Base-by-base conservation (phyloP, 805 yeast species). In the Jamesozyma jinghongensis region DNA sequence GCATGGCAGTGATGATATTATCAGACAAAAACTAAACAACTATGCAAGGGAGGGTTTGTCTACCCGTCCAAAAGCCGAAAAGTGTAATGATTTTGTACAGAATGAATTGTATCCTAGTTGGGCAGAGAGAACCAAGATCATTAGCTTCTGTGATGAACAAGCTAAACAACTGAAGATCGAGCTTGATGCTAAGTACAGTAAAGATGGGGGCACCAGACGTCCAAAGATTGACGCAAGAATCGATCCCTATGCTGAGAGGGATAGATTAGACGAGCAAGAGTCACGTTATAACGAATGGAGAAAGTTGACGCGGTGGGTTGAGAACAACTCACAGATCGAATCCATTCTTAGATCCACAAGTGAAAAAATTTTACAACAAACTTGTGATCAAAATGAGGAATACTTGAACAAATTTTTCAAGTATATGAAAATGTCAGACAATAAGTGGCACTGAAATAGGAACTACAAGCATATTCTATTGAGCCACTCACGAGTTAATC, bases 221-320 rank as follows among this genome's bases (percentile, higher is more conserved):
- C 32, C 41, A 16, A 43, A 45, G 46, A 47, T 56, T 32, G 58
- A 60, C 25, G 51, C 59, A 4, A 54, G 74, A 22, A 47, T 70
- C 4, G 78, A 75, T 49, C 79, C 81, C 1, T 75, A 75, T 47
- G 73, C 73, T 3, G 59, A 64, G 10, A 63, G 68, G 38, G 73
- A 71, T 34, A 32, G 57, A 5, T 45, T 57, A 18, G 59, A 59
- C 6, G 53, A 55, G 16, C 53, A 57, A 14, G 62, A 62, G 14
- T 42, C 48, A 3, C 58, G 57, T 33, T 62, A 56, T 34, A 36
- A 19, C 2, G 54, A 57, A 13, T 60, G 62, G 38, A 51, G 54
- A n/a, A 46, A 46, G 4, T 38, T 72, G 8, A 41, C 44, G 6
- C 57, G 50, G 11, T 67, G 71, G 62, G 59, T 64, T 13, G 51